A percentile compares a stretch with the other conserved stretches of the same genome.
These are phyloP conservation scores for Eudorina sp. DNA, from an alignment of 139 green algal genomes.

Conservation along the genomic window DNA sequence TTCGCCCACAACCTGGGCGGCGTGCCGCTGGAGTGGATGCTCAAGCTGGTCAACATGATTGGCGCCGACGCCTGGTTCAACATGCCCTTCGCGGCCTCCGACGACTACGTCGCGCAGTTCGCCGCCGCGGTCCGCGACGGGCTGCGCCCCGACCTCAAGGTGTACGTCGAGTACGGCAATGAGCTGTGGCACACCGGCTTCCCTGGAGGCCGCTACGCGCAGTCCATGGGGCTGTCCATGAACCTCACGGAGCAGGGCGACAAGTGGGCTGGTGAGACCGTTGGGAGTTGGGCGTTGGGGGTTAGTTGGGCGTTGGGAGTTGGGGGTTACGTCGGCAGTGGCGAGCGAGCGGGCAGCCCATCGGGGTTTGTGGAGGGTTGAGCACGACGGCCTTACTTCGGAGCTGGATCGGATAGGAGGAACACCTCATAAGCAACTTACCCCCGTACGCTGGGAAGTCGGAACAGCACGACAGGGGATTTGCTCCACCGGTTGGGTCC, in stretches of 20 bases:
- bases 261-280: conserved; percentile 31
- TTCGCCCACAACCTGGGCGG: conserved; percentile 42
- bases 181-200: conserved; percentile 61
- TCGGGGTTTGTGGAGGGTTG: no score
- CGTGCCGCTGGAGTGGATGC: conserved; percentile 51
- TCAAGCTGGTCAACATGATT: conserved; percentile 53
- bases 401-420: no score
- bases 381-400: no score
- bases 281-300: neutral
- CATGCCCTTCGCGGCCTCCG: conserved; percentile 38
- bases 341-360: no score
- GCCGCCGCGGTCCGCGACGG: conserved; percentile 15
- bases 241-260: conserved; percentile 33
- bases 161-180: conserved; percentile 55
- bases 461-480: no score
- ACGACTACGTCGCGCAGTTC: conserved; percentile 43
- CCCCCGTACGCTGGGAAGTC: no score
- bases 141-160: conserved; percentile 50
- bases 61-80: conserved; percentile 52
- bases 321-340: no score
- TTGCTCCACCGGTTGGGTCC: no score
- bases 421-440: no score
- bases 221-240: conserved; percentile 34
- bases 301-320: neutral
- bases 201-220: conserved; percentile 50